These are phyloP conservation scores for Protomyces lactucae-debilis DNA, from an alignment of 1,139 yeast species.

Conservation along the genomic window DNA sequence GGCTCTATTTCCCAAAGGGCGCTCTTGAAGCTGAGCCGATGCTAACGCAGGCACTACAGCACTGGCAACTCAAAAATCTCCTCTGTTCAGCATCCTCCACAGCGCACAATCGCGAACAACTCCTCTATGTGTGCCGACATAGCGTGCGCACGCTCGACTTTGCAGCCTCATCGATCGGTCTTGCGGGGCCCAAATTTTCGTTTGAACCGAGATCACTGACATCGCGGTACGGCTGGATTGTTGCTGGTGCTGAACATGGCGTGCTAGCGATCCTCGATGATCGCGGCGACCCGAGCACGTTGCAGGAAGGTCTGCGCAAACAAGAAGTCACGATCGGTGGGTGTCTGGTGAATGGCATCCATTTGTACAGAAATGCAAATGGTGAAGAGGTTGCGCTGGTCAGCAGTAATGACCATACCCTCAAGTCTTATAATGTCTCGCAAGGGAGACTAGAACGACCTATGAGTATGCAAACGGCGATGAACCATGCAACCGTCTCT, in stretches of 20 bases:
- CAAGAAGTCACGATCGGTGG: slow-evolving; percentile 14
- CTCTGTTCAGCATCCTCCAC: background rate
- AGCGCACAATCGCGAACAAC: background rate
- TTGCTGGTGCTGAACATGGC: slow-evolving; percentile 23
- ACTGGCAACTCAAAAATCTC: slow-evolving; percentile 20
- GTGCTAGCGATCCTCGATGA: slow-evolving; percentile 3
- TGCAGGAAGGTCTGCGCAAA: background rate
- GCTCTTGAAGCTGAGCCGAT: background rate
- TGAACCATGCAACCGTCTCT: slow-evolving; percentile 28
- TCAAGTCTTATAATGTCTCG: slow-evolving; percentile 9
- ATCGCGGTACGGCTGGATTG: slow-evolving; percentile 12
- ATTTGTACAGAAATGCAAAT: background rate
- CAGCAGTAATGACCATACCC: slow-evolving; percentile 14
- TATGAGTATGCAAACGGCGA: slow-evolving; percentile 12
- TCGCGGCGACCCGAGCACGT: background rate
- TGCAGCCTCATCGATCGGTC: background rate
- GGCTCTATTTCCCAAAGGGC: background rate
- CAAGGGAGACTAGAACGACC: background rate
- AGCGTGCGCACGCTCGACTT: slow-evolving; percentile 13
- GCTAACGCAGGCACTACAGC: background rate
- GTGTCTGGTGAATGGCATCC: slow-evolving; percentile 17
- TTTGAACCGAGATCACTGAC: slow-evolving; percentile 18
- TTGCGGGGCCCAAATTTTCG: slow-evolving; percentile 5
- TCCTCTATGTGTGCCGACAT: slow-evolving; percentile 17
- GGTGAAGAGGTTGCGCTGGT: slow-evolving; percentile 5